Conservation (phyloP, 768 basidiomycete species). For the Chalciporus piperatus region DNA sequence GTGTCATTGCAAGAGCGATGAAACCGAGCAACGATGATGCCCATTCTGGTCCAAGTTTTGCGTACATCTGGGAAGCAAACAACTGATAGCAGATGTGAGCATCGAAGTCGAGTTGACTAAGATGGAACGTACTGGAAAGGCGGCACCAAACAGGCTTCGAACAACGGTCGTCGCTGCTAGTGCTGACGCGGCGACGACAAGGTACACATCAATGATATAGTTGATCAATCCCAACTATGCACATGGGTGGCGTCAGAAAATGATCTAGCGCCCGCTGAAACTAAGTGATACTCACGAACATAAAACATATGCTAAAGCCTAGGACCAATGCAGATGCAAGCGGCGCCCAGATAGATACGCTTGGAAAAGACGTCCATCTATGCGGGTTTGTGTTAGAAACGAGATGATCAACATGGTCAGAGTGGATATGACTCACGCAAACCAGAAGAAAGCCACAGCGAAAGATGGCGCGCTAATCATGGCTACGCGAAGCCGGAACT, state of each 20-base stretch:
- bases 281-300: slow-evolving; percentile 44
- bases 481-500: slow-evolving; percentile 50
- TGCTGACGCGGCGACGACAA: slow-evolving; percentile 53
- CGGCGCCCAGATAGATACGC: slow-evolving; percentile 51
- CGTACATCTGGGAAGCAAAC: slow-evolving; percentile 57
- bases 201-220: slow-evolving; percentile 62
- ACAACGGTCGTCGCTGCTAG: slow-evolving; percentile 52
- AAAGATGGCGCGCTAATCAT: slow-evolving; percentile 53
- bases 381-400: not conserved
- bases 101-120: not conserved
- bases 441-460: slow-evolving; percentile 61
- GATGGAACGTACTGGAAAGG: slow-evolving; percentile 35
- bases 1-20: slow-evolving; percentile 49
- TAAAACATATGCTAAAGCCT: slow-evolving; percentile 53
- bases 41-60: slow-evolving; percentile 49
- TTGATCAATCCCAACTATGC: slow-evolving; percentile 51
- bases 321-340: slow-evolving; percentile 46
- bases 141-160: slow-evolving; percentile 52
- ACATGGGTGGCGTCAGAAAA: not conserved
- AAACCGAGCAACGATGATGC: slow-evolving; percentile 57
- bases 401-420: not conserved
- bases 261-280: not conserved
- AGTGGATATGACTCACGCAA: slow-evolving; percentile 38
- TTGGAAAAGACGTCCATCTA: slow-evolving; percentile 59
- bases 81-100: slow-evolving; percentile 28